Evolutionary conservation across 441 rosid genomes (phyloP).

Genomic region (Manihot esculenta): DNA sequence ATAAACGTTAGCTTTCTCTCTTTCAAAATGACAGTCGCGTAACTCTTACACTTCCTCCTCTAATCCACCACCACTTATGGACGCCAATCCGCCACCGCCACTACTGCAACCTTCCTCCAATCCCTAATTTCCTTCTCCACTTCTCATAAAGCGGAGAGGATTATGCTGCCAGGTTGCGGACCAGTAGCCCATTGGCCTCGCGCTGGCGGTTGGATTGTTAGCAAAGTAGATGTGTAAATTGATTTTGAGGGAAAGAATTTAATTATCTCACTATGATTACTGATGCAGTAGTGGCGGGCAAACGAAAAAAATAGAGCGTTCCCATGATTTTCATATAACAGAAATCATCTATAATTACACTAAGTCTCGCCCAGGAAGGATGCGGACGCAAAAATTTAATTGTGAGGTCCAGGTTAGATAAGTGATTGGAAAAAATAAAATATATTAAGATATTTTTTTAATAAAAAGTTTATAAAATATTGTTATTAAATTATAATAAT

Average conservation of each 20-base stretch:
- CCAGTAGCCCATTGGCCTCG: conserved; percentile 23
- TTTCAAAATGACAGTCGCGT: conserved; percentile 4
- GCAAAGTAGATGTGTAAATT: too few species aligned
- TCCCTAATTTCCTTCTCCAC: neutral
- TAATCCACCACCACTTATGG: conserved; percentile 13
- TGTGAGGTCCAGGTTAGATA: too few species aligned
- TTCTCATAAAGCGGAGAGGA: conserved; percentile 29
- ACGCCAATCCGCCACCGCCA: neutral
- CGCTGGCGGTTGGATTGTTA: conserved; percentile 8
- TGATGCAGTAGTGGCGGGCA: conserved; percentile 51
- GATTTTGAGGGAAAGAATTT: too few species aligned
- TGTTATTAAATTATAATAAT: too few species aligned
- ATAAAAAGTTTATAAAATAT: too few species aligned
- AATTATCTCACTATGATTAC: too few species aligned
- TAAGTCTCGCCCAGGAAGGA: too few species aligned
- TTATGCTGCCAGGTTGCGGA: conserved; percentile 37
- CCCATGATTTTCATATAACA: conserved; percentile 60
- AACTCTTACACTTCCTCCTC: conserved; percentile 4
- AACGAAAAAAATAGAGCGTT: conserved; percentile 63
- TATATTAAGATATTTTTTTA: too few species aligned
- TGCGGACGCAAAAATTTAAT: too few species aligned
- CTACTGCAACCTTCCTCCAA: neutral
- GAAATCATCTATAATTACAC: conserved; percentile 75
- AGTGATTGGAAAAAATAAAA: too few species aligned
- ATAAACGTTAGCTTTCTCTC: neutral